Evolutionary conservation across 371 early-diverging fungal genomes (phyloP), one percentile per base, ranked within the genome.

Genomic region (Sporodiniella umbellata): DNA sequence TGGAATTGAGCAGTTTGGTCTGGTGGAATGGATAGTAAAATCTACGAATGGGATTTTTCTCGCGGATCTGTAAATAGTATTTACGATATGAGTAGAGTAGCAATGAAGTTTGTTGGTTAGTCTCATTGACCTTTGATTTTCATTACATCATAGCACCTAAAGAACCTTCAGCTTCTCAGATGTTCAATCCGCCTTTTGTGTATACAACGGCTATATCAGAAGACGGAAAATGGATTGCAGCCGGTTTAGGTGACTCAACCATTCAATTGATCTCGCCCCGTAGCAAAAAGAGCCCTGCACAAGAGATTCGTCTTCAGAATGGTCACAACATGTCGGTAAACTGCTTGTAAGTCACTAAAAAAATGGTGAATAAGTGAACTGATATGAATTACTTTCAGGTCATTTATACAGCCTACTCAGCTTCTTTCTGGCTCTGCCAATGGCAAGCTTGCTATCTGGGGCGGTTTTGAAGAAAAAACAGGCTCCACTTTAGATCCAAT

Each of bases 101-200:
- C 6, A 23, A 24, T 24, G 5, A 39, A 22, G 1, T 1, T 18
- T 21, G 17, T 31, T 30, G n/a, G 25, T n/a, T 42, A 33, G 12
- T 40, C 23, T 7, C 21, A 33, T 17, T 47, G 8, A 28, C 11
- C 11, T 25, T 35, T 53, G 5, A 15, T 19, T 30, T 11, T 31
- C 17, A 22, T 43, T 35, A n/a, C 4, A 0, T n/a, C 5, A 24
- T 48, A 70, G 71, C 54, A 28, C 24, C 60, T 3, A 60, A 50
- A 18, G 72, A 66, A 38, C 59, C 68, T 2, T 47, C 62, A 17
- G 44, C 62, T 12, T 48, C 58, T 4, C 75, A 72, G 55, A 71
- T 77, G 69, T 73, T 72, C 40, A 77, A 77, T 35, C 77, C 77
- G 0, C 77, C 77, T 0, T 77, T 77, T 56, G 72, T 77, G 21